Percentiles rank a stretch among this genome's conserved stretches.
Evolutionary conservation across 257 asterid genomes (phyloP).

Genomic region (Echites panduratus): DNA sequence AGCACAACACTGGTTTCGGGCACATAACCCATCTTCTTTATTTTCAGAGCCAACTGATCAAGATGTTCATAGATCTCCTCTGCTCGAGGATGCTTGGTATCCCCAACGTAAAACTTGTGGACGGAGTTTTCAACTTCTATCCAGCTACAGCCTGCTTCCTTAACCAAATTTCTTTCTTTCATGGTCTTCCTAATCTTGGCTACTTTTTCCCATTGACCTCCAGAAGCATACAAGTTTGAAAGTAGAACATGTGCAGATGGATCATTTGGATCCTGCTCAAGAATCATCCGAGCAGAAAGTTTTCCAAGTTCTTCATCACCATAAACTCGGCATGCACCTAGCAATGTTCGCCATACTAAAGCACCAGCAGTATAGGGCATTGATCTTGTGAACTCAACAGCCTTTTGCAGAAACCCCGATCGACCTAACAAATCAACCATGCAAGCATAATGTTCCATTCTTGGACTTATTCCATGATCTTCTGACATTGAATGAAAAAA

Average conservation of each 20-base stretch:
- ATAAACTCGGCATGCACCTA: constrained; percentile 68
- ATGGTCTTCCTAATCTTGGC: constrained; percentile 53
- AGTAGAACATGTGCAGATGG: constrained; percentile 70
- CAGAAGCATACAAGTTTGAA: constrained; percentile 70
- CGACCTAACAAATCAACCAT: constrained; percentile 85
- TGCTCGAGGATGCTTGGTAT: constrained; percentile 68
- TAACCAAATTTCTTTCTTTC: constrained; percentile 64
- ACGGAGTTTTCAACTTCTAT: constrained; percentile 65
- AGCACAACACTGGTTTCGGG: constrained; percentile 67
- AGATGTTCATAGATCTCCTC: constrained; percentile 55
- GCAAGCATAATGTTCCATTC: constrained; percentile 91
- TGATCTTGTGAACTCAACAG: constrained; percentile 44
- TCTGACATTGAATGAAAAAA: constrained; percentile 53
- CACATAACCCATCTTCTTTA: constrained; percentile 66
- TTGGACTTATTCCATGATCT: constrained; percentile 56
- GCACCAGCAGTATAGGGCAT: constrained; percentile 70
- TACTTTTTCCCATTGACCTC: constrained; percentile 65
- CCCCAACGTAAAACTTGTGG: constrained; percentile 83
- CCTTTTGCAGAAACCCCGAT: constrained; percentile 53
- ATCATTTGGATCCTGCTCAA: constrained; percentile 61
- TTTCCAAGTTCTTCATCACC: constrained; percentile 61
- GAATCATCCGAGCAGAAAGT: constrained; percentile 64
- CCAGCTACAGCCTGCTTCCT: constrained; percentile 98
- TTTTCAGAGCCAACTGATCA: constrained; percentile 31
- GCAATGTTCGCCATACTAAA: constrained; percentile 90